These are phyloP conservation scores for Jaminaea rosea DNA, from an alignment of 1,284 basidiomycete genomes.

Conservation along the genomic window DNA sequence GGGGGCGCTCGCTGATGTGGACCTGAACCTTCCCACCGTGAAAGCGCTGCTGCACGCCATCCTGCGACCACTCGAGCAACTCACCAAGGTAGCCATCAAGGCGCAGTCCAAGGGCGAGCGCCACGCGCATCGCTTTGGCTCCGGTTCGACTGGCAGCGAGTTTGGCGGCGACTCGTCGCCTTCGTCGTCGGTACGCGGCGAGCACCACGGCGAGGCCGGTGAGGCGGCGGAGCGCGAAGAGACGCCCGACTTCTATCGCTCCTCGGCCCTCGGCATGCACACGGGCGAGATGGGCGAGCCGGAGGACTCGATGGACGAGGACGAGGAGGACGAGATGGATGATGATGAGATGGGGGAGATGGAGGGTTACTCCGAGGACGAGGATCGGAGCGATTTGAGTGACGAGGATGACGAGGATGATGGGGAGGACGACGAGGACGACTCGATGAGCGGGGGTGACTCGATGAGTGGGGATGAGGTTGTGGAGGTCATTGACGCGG, in stretches of 20 bases:
- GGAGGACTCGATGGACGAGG: constrained; percentile 60
- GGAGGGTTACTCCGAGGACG: constrained; percentile 75
- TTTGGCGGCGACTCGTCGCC: constrained; percentile 53
- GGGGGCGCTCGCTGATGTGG: constrained; percentile 78
- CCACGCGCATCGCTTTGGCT: constrained; percentile 7
- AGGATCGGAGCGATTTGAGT: constrained; percentile 63
- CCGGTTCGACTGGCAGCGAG: not conserved
- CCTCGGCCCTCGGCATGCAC: constrained; percentile 90
- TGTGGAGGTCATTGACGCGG: constrained; percentile 13
- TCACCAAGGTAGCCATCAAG: constrained; percentile 94
- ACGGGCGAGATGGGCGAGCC: constrained; percentile 48
- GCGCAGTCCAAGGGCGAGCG: not conserved
- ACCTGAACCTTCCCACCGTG: constrained; percentile 89
- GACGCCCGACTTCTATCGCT: constrained; percentile 88
- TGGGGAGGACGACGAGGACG: constrained; percentile 28
- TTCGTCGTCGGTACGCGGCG: too few species aligned
- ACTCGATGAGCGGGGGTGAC: too few species aligned
- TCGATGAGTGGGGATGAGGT: constrained; percentile 13
- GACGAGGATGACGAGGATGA: constrained; percentile 36
- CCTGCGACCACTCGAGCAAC: constrained; percentile 75
- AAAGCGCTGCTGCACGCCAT: constrained; percentile 74
- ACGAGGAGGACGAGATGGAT: constrained; percentile 74
- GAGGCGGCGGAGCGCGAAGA: too few species aligned
- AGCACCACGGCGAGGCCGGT: too few species aligned
- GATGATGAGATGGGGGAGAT: constrained; percentile 82